Base-by-base conservation (phyloP, 208 protist species). In the Trypanosoma platydactyli region DNA sequence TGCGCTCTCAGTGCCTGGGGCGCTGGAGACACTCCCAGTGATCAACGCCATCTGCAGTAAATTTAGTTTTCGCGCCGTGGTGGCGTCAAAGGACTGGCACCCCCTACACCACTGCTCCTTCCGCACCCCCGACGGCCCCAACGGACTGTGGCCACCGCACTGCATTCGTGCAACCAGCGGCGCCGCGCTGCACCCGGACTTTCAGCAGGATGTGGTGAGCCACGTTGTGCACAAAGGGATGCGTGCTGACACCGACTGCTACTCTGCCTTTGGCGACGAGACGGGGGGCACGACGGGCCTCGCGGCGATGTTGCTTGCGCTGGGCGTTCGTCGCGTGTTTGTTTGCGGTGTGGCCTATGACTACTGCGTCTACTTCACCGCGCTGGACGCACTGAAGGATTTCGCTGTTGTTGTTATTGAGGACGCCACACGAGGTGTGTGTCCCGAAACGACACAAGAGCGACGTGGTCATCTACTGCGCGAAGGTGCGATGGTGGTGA, bases 71-170 rank as follows among this genome's bases (percentile, higher is more conserved):
- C 71, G 77, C 13, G 42, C 70, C 16, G 75, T 83, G 22, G 75
- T 87, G 1, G 81, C 65, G 2, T 77, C 83, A 4, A 64, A 80
- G 59, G 87, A 93, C 61, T 93, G 84, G 83, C 87, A 93, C 68
- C 75, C 83, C 4, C 56, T 25, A 3, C 11, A 81, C 22, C 87
- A 93, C 61, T 76, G 63, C 51, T 93, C 87, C 22, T 93, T 93
- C 62, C 22, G 41, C 24, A 53, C 6, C 4, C 22, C 51, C 18
- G 38, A 29, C 1, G 50, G 52, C 11, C 52, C 83, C 12, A 82
- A 82, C 16, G 82, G 83, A 0, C 44, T 41, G 50, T 94, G 81
- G 84, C 88, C 84, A 2, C 18, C 38, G 22, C 84, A 91, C 76
- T 91, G 84, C 55, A 73, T 88, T 38, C 75, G 61, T 30, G 77